A percentile compares a stretch with the other conserved stretches of the same genome.
phyloP scores from a whole-genome alignment of 495 filamentous ascomycete genomes.

The Penicillium argentinense region DNA sequence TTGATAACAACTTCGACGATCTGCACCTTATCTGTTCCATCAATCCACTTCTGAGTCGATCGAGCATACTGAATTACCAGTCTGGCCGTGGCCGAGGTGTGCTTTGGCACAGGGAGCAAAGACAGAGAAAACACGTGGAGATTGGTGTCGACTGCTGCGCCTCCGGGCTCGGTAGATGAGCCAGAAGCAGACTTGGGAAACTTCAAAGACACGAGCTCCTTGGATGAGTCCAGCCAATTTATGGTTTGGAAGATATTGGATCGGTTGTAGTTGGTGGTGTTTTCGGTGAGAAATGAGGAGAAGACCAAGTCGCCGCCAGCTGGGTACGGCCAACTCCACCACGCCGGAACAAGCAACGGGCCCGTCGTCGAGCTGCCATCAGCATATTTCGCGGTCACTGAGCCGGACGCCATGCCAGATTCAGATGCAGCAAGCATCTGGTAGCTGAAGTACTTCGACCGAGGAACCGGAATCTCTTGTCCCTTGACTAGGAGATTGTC shows the following conservation, averaged over 20 bases:
- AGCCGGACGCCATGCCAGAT: conserved; percentile 39
- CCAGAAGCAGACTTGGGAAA: conserved; percentile 31
- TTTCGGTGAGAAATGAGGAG: conserved; percentile 45
- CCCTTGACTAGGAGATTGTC: conserved; percentile 48
- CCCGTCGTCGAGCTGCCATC: conserved; percentile 41
- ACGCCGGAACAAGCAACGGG: conserved; percentile 46
- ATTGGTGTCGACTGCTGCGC: conserved; percentile 15
- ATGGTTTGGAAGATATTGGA: conserved; percentile 54
- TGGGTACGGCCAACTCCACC: conserved; percentile 48
- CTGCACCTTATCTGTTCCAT: conserved; percentile 44
- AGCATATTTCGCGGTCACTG: conserved; percentile 46
- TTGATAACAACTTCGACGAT: conserved; percentile 52
- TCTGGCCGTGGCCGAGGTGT: neutral
- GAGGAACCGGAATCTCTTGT: conserved; percentile 39
- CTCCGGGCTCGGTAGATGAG: conserved; percentile 19
- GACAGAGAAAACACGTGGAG: conserved; percentile 30
- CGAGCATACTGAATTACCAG: conserved; percentile 48
- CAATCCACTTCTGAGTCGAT: conserved; percentile 52
- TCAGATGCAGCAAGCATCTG: conserved; percentile 51
- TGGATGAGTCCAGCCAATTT: conserved; percentile 46
- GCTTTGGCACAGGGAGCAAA: conserved; percentile 12
- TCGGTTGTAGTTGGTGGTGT: conserved; percentile 47
- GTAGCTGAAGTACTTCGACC: conserved; percentile 40
- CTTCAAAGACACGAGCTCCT: conserved; percentile 41
- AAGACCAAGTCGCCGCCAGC: conserved; percentile 52